Percentiles rank a stretch among this genome's conserved stretches.
Conservation (phyloP, 768 basidiomycete species). For the Suillus tomentosus region DNA sequence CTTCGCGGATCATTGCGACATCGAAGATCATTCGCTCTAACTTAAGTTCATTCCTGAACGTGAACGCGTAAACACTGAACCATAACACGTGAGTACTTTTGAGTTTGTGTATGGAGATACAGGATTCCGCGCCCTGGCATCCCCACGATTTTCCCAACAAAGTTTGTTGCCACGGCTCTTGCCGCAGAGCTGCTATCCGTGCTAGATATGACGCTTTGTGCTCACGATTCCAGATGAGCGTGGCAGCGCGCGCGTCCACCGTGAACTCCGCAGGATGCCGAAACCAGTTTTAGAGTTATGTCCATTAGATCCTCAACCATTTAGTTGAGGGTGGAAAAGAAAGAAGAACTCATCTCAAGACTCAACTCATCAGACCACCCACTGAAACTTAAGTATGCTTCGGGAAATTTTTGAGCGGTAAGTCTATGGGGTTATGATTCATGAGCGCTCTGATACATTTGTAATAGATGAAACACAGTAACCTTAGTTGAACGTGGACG, state of each 20-base stretch:
- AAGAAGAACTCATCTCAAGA: not conserved
- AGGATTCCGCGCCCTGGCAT: not conserved
- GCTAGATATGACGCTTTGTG: not conserved
- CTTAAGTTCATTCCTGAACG: not conserved
- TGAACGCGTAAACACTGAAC: not conserved
- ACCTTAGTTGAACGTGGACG: not conserved
- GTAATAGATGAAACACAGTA: not conserved
- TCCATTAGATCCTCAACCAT: not conserved
- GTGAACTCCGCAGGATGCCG: not conserved
- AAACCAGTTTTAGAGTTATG: not conserved
- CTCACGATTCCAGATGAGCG: not conserved
- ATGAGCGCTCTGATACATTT: not conserved
- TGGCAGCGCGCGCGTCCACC: not conserved
- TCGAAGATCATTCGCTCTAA: not conserved
- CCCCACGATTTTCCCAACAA: not conserved
- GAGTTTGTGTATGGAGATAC: not conserved
- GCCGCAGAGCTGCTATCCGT: not conserved
- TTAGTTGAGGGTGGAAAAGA: not conserved
- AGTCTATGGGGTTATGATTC: not conserved
- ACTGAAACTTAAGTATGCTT: not conserved
- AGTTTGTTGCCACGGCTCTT: slow-evolving; percentile 2
- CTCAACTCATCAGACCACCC: not conserved
- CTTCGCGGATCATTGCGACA: slow-evolving; percentile 4
- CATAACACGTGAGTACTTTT: not conserved
- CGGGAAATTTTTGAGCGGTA: not conserved